Base-by-base conservation (phyloP, 2,329 filamentous ascomycete species). In the Pyrenochaeta sp. region DNA sequence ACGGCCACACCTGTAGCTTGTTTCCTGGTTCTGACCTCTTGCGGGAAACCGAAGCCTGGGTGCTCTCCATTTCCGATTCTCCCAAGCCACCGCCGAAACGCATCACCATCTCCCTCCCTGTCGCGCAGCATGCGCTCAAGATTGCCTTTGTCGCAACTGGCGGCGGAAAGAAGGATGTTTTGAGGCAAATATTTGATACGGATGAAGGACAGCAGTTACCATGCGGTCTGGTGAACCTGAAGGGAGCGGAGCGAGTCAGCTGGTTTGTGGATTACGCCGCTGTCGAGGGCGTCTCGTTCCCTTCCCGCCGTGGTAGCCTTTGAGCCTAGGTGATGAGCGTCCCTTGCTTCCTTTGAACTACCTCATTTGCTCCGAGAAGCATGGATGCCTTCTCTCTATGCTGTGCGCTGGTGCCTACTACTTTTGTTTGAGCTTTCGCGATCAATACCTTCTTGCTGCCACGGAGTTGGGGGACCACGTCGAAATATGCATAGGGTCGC, bases 1-100 rank as follows among this genome's bases (percentile, higher is more conserved):
- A 98, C 76, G 95, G 95, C 46, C 95, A 99, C 81, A 98, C 95
- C 30, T 98, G 95, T 87, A 95, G 90, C 67, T 82, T 99, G 46
- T 99, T 99, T 82, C 95, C 95, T 4, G 90, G 89, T 49, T 94
- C 97, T 74, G 85, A 89, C 53, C 84, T 98, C 48, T 84, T 98
- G 63, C 87, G 92, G 61, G 94, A 98, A 80, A 86, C 86, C 31
- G 89, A 88, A 68, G 92, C 94, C 48, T 99, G 95, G 95, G 92
- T 98, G 37, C 89, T 93, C 12, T 86, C 92, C 40, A 96, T 97
- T 71, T 87, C 90, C 69, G 91, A 98, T 80, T 96, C 92, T 37
- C 95, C 95, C 45, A 99, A 99, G 84, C 94, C 94, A 33, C 95
- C 95, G 40, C 85, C 92, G 40, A 89, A 87, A 78, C 87, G 95